Evolutionary conservation across 2,329 filamentous ascomycete genomes (phyloP).

Genomic region (Calonectria leucothoes): DNA sequence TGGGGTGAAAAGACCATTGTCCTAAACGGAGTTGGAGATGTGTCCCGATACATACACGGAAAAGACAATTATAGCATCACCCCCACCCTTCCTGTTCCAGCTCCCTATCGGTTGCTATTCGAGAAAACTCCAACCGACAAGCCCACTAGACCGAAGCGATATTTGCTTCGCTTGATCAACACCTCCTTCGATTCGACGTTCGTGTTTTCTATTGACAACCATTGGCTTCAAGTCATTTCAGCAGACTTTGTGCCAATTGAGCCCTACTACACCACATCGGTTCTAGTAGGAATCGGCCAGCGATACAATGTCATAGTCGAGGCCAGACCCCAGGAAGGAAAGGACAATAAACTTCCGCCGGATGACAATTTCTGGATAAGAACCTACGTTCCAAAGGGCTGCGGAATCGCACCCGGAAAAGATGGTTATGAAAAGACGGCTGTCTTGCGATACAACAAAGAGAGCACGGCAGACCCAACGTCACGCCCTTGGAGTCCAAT

Average conservation of each 20-base stretch:
- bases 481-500: slow-evolving; percentile 24
- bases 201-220: slow-evolving; percentile 38
- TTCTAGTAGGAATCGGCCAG: slow-evolving; percentile 34
- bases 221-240: slow-evolving; percentile 30
- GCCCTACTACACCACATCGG: slow-evolving; percentile 25
- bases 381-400: slow-evolving; percentile 21
- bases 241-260: slow-evolving; percentile 35
- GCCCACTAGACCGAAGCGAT: slow-evolving; percentile 25
- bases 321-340: slow-evolving; percentile 22
- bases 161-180: slow-evolving; percentile 37
- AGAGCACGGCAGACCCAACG: slow-evolving; percentile 6
- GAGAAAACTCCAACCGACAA: slow-evolving; percentile 33
- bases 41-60: slow-evolving; percentile 20
- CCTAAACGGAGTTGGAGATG: slow-evolving; percentile 31
- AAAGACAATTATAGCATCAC: neutral
- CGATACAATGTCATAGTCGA: slow-evolving; percentile 35
- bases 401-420: slow-evolving; percentile 2
- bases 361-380: slow-evolving; percentile 39
- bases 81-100: slow-evolving; percentile 16
- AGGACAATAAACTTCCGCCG: slow-evolving; percentile 20
- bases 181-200: slow-evolving; percentile 35
- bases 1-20: slow-evolving; percentile 32
- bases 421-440: slow-evolving; percentile 30
- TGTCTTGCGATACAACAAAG: slow-evolving; percentile 27
- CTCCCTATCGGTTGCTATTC: slow-evolving; percentile 28